Percentiles rank a stretch among this genome's conserved stretches.
Evolutionary conservation across 2,329 filamentous ascomycete genomes (phyloP).

Genomic region (Bisporella sp.): DNA sequence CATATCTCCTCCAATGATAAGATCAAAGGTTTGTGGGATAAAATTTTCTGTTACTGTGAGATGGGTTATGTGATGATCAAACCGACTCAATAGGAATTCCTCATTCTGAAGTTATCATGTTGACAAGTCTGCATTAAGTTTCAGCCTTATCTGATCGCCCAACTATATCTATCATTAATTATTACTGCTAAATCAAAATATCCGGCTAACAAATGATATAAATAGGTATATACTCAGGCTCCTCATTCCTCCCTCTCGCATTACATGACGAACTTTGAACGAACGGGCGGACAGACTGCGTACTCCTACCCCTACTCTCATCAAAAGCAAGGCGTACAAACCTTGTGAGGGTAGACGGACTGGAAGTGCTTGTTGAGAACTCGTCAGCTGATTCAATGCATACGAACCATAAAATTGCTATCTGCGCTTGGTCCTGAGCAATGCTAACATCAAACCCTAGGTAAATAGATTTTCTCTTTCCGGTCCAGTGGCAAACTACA

Average conservation of each 20-base stretch:
- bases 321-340: slow-evolving; percentile 34
- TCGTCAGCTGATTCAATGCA: slow-evolving; percentile 35
- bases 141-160: slow-evolving; percentile 38
- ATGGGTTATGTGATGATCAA: slow-evolving; percentile 26
- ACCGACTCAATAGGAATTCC: slow-evolving; percentile 30
- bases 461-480: slow-evolving; percentile 9
- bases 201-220: neutral
- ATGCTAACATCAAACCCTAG: slow-evolving; percentile 14
- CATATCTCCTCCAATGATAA: too few species aligned
- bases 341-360: slow-evolving; percentile 28
- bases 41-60: too few species aligned
- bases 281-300: slow-evolving; percentile 38
- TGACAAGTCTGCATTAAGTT: slow-evolving; percentile 32
- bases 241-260: slow-evolving; percentile 8
- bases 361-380: slow-evolving; percentile 36
- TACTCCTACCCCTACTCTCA: slow-evolving; percentile 28
- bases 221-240: slow-evolving; percentile 25
- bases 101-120: slow-evolving; percentile 31
- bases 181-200: neutral
- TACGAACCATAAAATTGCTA: slow-evolving; percentile 11
- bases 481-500: slow-evolving; percentile 20
- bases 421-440: slow-evolving; percentile 3
- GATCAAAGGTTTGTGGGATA: slow-evolving; percentile 19
- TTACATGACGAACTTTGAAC: slow-evolving; percentile 38
- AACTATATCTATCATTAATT: slow-evolving; percentile 8